A percentile compares a stretch with the other conserved stretches of the same genome.
Conservation (phyloP, 495 filamentous ascomycete species). For the Parathielavia appendiculata region DNA sequence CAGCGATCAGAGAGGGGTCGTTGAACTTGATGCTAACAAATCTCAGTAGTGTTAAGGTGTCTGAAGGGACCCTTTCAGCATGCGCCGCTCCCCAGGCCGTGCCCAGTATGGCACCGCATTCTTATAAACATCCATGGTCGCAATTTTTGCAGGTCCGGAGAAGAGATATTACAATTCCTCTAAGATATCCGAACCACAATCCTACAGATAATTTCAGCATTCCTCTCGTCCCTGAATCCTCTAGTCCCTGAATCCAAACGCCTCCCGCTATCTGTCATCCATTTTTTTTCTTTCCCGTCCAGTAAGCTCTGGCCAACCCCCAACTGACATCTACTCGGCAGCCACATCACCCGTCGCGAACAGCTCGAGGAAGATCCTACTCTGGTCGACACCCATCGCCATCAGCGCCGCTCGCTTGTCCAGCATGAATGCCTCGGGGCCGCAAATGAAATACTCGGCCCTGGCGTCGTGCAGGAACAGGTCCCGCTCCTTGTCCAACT, state of each 20-base stretch:
- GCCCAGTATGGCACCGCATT: too few species aligned
- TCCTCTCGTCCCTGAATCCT: background rate
- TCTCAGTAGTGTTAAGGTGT: too few species aligned
- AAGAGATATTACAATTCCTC: background rate
- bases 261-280: background rate
- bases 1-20: too few species aligned
- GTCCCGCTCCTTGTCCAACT: slow-evolving; percentile 47
- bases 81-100: too few species aligned
- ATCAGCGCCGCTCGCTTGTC: slow-evolving; percentile 47
- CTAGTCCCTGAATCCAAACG: background rate
- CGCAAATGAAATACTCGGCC: slow-evolving; percentile 65
- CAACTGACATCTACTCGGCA: slow-evolving; percentile 8
- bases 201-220: background rate
- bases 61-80: too few species aligned
- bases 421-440: slow-evolving; percentile 62
- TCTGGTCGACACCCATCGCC: slow-evolving; percentile 46
- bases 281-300: background rate
- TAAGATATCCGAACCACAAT: background rate
- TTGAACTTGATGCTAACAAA: too few species aligned
- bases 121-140: background rate
- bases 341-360: slow-evolving; percentile 56
- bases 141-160: background rate
- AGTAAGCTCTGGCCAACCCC: background rate
- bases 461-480: slow-evolving; percentile 48
- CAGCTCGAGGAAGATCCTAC: slow-evolving; percentile 59